Conservation (phyloP, 331 rosid genomes). For the Cucumis variabilis region DNA sequence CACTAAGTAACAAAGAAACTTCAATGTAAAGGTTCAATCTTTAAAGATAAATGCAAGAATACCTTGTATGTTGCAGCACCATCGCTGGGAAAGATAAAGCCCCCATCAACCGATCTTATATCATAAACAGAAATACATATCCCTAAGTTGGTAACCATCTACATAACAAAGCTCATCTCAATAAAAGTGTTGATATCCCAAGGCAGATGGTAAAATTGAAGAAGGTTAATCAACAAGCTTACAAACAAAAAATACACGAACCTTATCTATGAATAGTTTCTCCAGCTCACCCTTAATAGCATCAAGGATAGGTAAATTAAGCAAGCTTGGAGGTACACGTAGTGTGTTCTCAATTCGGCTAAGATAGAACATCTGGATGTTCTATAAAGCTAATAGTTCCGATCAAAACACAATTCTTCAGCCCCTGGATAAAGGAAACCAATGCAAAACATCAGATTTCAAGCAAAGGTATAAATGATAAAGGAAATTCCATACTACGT, state of each 20-base stretch:
- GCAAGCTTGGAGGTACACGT: slow-evolving; percentile 66
- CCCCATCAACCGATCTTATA: slow-evolving; percentile 73
- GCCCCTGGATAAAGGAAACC: slow-evolving; percentile 2
- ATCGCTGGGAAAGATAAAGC: slow-evolving; percentile 66
- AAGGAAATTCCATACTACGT: background rate
- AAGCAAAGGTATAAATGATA: background rate
- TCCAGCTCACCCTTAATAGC: slow-evolving; percentile 72
- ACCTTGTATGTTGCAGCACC: slow-evolving; percentile 83
- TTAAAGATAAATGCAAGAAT: slow-evolving; percentile 2
- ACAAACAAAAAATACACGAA: slow-evolving; percentile 14
- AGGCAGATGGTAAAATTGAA: background rate
- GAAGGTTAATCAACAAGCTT: background rate
- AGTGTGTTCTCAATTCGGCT: slow-evolving; percentile 76
- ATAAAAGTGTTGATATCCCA: background rate
- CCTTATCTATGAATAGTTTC: slow-evolving; percentile 77
- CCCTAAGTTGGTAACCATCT: slow-evolving; percentile 84
- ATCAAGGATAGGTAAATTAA: slow-evolving; percentile 56
- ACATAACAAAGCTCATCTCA: slow-evolving; percentile 32
- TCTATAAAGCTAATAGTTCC: background rate
- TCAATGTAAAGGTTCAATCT: background rate
- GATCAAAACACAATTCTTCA: background rate
- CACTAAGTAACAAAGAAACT: background rate
- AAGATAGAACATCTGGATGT: slow-evolving; percentile 68
- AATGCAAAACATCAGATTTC: background rate
- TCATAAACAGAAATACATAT: slow-evolving; percentile 81